Percentiles rank a stretch among this genome's conserved stretches.
phyloP scores from a whole-genome alignment of 164 flowering plant genomes.

The Akebia trifoliata region DNA sequence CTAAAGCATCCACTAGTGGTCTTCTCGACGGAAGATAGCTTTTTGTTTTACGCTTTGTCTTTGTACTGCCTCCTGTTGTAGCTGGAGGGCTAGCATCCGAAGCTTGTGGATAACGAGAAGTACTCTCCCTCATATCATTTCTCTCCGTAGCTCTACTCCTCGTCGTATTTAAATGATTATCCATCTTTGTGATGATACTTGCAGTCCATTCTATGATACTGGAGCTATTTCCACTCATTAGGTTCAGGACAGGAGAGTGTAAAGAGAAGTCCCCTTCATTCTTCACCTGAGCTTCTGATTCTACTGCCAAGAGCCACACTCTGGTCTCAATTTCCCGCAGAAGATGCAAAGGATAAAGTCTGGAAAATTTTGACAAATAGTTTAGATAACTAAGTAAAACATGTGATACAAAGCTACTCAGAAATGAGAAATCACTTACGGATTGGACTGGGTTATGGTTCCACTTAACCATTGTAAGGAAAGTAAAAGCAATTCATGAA shows the following conservation, averaged over 20 bases:
- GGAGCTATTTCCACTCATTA: slow-evolving; percentile 35
- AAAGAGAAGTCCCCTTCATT: slow-evolving; percentile 49
- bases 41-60: slow-evolving; percentile 74
- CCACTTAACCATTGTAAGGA: slow-evolving; percentile 98
- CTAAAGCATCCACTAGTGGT: slow-evolving; percentile 40
- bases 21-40: slow-evolving; percentile 47
- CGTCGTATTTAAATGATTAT: slow-evolving; percentile 60
- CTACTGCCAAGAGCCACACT: slow-evolving; percentile 98
- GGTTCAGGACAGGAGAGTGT: slow-evolving; percentile 32
- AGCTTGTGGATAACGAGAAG: slow-evolving; percentile 30
- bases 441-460: slow-evolving; percentile 60
- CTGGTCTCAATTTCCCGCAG: slow-evolving; percentile 96
- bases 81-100: slow-evolving; percentile 37
- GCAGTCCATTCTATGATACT: slow-evolving; percentile 84
- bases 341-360: slow-evolving; percentile 88
- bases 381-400: not conserved
- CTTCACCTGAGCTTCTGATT: slow-evolving; percentile 85
- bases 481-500: slow-evolving; percentile 78
- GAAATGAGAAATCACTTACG: slow-evolving; percentile 46
- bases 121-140: slow-evolving; percentile 51
- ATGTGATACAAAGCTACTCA: slow-evolving; percentile 3
- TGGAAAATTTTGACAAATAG: slow-evolving; percentile 22
- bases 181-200: slow-evolving; percentile 71
- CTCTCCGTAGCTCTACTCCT: slow-evolving; percentile 44
- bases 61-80: slow-evolving; percentile 37